Evolutionary conservation across 345 rosid species (phyloP).

Genomic region (Melaleuca quinquenervia): DNA sequence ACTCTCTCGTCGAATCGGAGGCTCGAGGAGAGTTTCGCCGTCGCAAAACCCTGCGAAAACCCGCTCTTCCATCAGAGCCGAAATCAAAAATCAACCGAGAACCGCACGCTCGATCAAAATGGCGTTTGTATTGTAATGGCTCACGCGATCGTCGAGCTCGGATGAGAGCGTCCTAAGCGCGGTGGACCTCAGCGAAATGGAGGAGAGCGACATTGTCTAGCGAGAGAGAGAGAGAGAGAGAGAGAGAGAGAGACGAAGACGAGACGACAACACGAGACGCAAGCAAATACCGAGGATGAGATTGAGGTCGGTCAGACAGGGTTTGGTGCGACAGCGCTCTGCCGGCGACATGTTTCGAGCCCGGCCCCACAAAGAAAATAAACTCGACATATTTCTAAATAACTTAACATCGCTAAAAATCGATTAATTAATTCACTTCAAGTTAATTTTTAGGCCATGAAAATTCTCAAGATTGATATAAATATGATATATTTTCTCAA

Average conservation of each 20-base stretch:
- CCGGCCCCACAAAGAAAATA: not conserved
- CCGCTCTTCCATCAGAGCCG: not conserved
- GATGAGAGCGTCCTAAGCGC: too few relatives aligned
- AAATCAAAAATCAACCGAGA: not conserved
- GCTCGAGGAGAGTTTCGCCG: conserved; percentile 3
- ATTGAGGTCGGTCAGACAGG: not conserved
- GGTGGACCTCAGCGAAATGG: not conserved
- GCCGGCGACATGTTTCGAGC: not conserved
- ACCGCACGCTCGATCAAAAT: not conserved
- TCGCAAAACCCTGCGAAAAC: conserved; percentile 18
- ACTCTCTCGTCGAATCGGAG: conserved; percentile 14
- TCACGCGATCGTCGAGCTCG: too few relatives aligned
- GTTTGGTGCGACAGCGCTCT: not conserved
- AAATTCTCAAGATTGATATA: too few relatives aligned
- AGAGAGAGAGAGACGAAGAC: not conserved
- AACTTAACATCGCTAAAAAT: too few relatives aligned
- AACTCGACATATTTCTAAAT: not conserved
- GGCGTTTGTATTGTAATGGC: too few relatives aligned
- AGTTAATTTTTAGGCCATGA: too few relatives aligned
- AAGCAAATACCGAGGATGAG: not conserved
- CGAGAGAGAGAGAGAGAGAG: too few relatives aligned
- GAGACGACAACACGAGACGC: not conserved
- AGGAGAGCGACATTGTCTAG: not conserved
- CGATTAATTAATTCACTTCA: too few relatives aligned
- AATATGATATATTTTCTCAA: too few relatives aligned